Evolutionary conservation across 2,329 filamentous ascomycete genomes (phyloP), one percentile per base, ranked within the genome.

Genomic region (Calonectria pseudoreteaudii): DNA sequence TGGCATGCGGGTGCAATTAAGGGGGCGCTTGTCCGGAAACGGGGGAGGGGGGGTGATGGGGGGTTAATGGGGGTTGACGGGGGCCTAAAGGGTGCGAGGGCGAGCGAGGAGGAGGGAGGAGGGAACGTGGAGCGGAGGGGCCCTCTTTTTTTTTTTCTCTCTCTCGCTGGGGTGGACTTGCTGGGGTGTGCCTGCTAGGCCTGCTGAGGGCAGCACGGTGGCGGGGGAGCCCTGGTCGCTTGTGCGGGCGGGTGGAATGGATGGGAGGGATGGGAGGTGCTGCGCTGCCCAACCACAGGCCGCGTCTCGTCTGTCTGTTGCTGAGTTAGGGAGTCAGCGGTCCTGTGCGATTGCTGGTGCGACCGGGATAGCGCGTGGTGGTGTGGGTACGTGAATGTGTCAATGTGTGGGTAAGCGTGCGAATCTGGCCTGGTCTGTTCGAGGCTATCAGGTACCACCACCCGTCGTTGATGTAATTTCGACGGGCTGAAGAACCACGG

Each of bases 11-110:
- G 81, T 82, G 80, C 77, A 80, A 73, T 73, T 82, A 74, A 75
- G 80, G 80, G 80, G 81, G 81, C 80, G 75, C 81, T 82, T 80
- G 74, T 28, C 75, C 65, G 66, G 62, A 77, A 77, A 60, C 74
- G 76, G 78, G 73, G 77, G 72, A 71, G 68, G 74, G 68, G 74
- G 73, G 73, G 71, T 44, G 28, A 36, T 60, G 56, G 66, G 66
- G 53, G 66, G 52, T 52, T 72, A 72, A 74, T 74, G 77, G 79
- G 76, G 78, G 67, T 77, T 67, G 70, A 71, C 47, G 56, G 70
- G 70, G 70, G 56, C 66, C 49, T 68, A 56, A 56, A 68, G 64
- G 70, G 66, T 49, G 66, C 70, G 47, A 73, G 74, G 72, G 71
- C 74, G 75, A 75, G 71, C 66, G 70, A 75, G 68, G 74, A 68